Evolutionary conservation across 495 filamentous ascomycete species (phyloP).

Genomic region (Aspergillus bertholletiae): DNA sequence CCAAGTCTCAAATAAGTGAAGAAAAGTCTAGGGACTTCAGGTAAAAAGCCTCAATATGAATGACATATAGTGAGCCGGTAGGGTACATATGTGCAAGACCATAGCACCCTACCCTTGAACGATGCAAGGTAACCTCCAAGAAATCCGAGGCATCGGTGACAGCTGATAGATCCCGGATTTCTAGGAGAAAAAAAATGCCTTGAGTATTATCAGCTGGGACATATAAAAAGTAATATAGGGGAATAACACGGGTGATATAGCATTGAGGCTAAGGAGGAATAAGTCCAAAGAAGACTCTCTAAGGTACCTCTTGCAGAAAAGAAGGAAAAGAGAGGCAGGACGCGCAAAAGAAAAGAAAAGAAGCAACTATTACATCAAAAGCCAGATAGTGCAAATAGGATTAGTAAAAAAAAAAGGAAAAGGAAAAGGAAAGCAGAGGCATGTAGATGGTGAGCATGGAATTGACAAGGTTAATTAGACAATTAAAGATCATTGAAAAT

Average conservation of each 20-base stretch:
- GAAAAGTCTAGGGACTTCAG: not conserved
- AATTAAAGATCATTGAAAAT: too few relatives aligned
- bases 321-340: constrained; percentile 9
- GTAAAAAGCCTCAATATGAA: constrained; percentile 1
- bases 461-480: too few relatives aligned
- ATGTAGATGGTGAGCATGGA: not conserved
- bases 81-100: constrained; percentile 13
- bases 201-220: not conserved
- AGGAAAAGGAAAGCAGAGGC: not conserved
- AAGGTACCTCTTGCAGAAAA: constrained; percentile 5
- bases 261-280: not conserved
- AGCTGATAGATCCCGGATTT: not conserved
- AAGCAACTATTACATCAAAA: not conserved
- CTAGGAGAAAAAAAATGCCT: not conserved
- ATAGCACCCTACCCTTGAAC: constrained; percentile 11
- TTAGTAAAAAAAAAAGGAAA: constrained; percentile 1
- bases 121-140: constrained; percentile 19
- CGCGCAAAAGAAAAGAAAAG: not conserved
- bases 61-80: constrained; percentile 3
- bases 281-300: constrained; percentile 2
- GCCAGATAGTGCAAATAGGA: not conserved
- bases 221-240: constrained; percentile 2
- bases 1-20: constrained; percentile 7
- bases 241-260: constrained; percentile 6
- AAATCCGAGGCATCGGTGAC: constrained; percentile 1